Evolutionary conservation across 2,329 filamentous ascomycete genomes (phyloP), one percentile per base, ranked within the genome.

Genomic region (Pseudogymnoascus sp.): DNA sequence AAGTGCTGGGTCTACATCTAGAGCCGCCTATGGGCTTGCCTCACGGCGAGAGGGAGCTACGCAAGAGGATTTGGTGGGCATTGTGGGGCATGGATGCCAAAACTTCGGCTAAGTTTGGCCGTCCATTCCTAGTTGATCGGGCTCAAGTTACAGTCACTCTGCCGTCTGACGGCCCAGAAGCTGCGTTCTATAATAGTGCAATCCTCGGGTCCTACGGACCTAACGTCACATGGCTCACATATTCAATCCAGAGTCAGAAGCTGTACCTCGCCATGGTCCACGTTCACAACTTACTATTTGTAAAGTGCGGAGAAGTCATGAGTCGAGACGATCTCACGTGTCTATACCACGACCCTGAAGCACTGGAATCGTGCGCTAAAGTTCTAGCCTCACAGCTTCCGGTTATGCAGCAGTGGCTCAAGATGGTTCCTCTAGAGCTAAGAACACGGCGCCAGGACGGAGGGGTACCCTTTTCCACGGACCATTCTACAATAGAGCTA

Each of bases 21-120:
- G 73, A 76, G 9, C 73, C 74, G 1, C 67, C 71, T 0, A 45
- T 65, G n/a, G 61, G 62, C 39, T 65, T 75, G 61, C 65, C 64
- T n/a, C 45, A 60, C 15, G 33, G 58, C 2, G 62, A 74, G 58
- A 64, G 67, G 41, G 75, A 77, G 61, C 61, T 76, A 59, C 71
- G 75, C 3, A 76, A 72, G 61, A 71, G 75, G 1, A 45, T 78
- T n/a, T 79, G 77, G 77, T 78, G 76, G 76, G 68, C 66, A 0
- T 60, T 78, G 3, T 78, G 75, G 62, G 67, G 69, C 3, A 66
- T 78, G 30, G 77, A 79, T 59, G 71, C 66, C 58, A 73, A 73
- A 38, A 67, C 66, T 13, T 67, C 67, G 48, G 71, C 74, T 68
- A 69, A 73, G 34, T 67, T 75, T 8, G 73, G 74, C 7, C 70